Evolutionary conservation across 2,329 filamentous ascomycete species (phyloP).

Genomic region (Penicillium sumatraense): DNA sequence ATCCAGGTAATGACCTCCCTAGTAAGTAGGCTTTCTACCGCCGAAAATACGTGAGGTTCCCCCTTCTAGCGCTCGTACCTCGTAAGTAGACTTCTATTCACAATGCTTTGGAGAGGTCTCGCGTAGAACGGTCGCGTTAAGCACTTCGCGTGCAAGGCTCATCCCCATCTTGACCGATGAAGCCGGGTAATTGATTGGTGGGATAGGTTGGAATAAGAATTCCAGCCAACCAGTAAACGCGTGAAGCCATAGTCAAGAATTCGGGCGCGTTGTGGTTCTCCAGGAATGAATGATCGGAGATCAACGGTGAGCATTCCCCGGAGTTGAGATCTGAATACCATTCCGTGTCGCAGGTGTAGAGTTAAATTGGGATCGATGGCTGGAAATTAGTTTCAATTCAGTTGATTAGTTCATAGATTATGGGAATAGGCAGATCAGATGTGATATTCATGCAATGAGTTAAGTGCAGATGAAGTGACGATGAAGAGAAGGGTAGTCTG

Average conservation of each 20-base stretch:
- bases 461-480: too few species aligned
- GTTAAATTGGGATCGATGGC: background rate
- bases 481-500: too few species aligned
- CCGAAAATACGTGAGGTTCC: background rate
- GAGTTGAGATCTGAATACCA: constrained; percentile 6
- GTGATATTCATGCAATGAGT: too few species aligned
- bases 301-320: constrained; percentile 22
- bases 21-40: background rate
- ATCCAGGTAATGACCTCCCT: constrained; percentile 26
- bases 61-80: background rate
- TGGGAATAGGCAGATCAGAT: too few species aligned
- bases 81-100: background rate
- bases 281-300: constrained; percentile 42
- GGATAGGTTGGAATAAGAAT: constrained; percentile 49
- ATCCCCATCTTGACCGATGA: constrained; percentile 49
- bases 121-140: constrained; percentile 35
- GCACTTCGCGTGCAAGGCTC: constrained; percentile 44
- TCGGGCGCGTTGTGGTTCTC: constrained; percentile 38
- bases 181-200: constrained; percentile 55
- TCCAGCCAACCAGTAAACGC: constrained; percentile 56
- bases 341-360: background rate
- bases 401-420: too few species aligned
- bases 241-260: constrained; percentile 42
- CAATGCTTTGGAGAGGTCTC: background rate
- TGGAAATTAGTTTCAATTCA: too few species aligned